These are phyloP conservation scores for Rhodofomes roseus DNA, from an alignment of 1,284 basidiomycete species.

Conservation along the genomic window DNA sequence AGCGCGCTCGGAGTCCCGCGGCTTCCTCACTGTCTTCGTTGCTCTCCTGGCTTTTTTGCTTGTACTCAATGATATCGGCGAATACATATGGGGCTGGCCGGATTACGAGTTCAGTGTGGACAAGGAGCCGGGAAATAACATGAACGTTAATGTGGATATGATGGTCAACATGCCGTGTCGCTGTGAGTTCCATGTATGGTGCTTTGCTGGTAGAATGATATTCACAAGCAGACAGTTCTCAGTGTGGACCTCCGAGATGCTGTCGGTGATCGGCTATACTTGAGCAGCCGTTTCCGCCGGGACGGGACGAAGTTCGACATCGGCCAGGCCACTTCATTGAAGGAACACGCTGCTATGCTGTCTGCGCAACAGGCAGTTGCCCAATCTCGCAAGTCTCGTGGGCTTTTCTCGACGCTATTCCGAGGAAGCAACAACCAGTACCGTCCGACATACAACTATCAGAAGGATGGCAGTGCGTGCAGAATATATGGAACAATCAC, in stretches of 20 bases:
- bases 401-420: slow-evolving; percentile 57
- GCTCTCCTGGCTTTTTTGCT: slow-evolving; percentile 68
- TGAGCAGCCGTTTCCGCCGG: slow-evolving; percentile 80
- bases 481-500: slow-evolving; percentile 82
- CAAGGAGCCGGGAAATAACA: slow-evolving; percentile 49
- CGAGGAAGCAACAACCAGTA: slow-evolving; percentile 43
- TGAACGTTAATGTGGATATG: slow-evolving; percentile 88
- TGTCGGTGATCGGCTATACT: slow-evolving; percentile 85
- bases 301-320: slow-evolving; percentile 88
- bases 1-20: slow-evolving; percentile 80
- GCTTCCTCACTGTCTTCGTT: slow-evolving; percentile 84
- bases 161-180: slow-evolving; percentile 90
- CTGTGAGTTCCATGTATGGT: slow-evolving; percentile 52
- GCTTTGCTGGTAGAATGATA: not conserved
- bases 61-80: slow-evolving; percentile 83
- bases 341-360: slow-evolving; percentile 63
- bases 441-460: slow-evolving; percentile 70
- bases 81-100: slow-evolving; percentile 91
- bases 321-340: slow-evolving; percentile 74
- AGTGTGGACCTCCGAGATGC: slow-evolving; percentile 91
- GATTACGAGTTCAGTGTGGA: slow-evolving; percentile 87
- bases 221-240: slow-evolving; percentile 47
- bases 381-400: slow-evolving; percentile 69
- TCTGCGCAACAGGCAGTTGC: slow-evolving; percentile 67
- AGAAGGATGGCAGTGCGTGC: slow-evolving; percentile 69